phyloP scores from a whole-genome alignment of 1,139 yeast genomes.

The Nakaseomyces sp. region DNA sequence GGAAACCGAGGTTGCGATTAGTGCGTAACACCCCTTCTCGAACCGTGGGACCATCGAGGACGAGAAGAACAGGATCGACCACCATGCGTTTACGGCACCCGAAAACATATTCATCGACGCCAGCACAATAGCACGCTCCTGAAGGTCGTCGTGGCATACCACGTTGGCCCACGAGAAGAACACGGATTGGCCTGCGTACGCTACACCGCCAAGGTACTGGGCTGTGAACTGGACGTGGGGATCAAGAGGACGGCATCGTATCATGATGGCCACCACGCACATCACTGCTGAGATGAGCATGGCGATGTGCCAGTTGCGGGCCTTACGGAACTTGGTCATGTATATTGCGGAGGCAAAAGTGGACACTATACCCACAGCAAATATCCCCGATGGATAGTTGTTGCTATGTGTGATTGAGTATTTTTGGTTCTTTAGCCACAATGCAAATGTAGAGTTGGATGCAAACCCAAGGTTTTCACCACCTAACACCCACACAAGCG shows the following conservation, averaged over 20 bases:
- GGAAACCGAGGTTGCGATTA: conserved; percentile 42
- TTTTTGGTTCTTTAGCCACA: conserved; percentile 40
- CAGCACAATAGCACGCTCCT: conserved; percentile 48
- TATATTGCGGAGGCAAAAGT: conserved; percentile 42
- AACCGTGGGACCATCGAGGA: conserved; percentile 46
- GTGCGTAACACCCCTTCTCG: conserved; percentile 46
- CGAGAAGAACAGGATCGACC: conserved; percentile 45
- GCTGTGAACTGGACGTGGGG: conserved; percentile 41
- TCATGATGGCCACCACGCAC: conserved; percentile 40
- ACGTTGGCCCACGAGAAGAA: conserved; percentile 56
- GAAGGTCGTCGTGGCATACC: conserved; percentile 44
- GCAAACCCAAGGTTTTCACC: conserved; percentile 52
- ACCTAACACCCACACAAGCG: conserved; percentile 49
- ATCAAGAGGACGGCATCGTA: conserved; percentile 33
- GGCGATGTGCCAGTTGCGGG: conserved; percentile 47
- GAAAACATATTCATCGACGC: conserved; percentile 60
- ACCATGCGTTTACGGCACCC: conserved; percentile 56
- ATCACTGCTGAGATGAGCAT: conserved; percentile 36
- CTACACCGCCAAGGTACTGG: conserved; percentile 45
- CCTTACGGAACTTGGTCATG: conserved; percentile 36
- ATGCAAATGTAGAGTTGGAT: conserved; percentile 44
- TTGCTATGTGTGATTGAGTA: conserved; percentile 43
- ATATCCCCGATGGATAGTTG: conserved; percentile 51
- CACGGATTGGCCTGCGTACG: conserved; percentile 50
- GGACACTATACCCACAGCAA: conserved; percentile 44